Base-by-base conservation (phyloP, 345 rosid species). In the Eutrema japonicum region DNA sequence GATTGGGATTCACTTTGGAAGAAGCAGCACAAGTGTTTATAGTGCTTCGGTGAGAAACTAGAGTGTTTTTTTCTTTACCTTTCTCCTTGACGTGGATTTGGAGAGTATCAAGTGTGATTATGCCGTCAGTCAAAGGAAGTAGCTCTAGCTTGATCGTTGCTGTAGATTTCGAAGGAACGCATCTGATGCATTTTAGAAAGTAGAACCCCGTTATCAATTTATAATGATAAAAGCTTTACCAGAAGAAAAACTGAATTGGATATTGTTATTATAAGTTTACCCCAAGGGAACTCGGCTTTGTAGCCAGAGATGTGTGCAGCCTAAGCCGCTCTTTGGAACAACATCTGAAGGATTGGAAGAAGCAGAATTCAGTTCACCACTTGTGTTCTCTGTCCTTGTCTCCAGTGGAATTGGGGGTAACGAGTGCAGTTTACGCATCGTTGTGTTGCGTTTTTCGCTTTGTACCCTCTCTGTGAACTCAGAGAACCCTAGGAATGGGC, bases 221-320 rank as follows among this genome's bases (percentile, higher is more conserved):
- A 41, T 38, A 57, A 72, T 55, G 41, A 27, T 71, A 43, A 41
- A 42, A 16, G 36, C 48, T 26, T 16, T 16, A 72, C 52, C 51
- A 61, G 71, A 49, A 65, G 26, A 63, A 26, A 54, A 52, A 66
- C 56, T 50, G 10, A 35, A 33, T 14, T 48, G 16, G 16, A 16
- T 16, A 16, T 46, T 32, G 58, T 55, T 22, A 32, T 63, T 48
- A 47, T 63, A 10, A 35, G 68, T 43, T 78, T 73, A 92, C 99
- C 99, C 99, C 51, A 96, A 76, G 41, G 99, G 99, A 76, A 92
- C 97, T 85, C 97, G 86, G 83, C 99, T 95, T 81, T 90, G 98
- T 78, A 96, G 85, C 98, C 98, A 96, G 43, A 92, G 85, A 86
- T 96, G 99, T 11, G 96, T 82, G 66, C 93, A 90, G 12, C 89